Evolutionary conservation across 2,329 filamentous ascomycete species (phyloP).

Genomic region (Lasiodiplodia citricola): DNA sequence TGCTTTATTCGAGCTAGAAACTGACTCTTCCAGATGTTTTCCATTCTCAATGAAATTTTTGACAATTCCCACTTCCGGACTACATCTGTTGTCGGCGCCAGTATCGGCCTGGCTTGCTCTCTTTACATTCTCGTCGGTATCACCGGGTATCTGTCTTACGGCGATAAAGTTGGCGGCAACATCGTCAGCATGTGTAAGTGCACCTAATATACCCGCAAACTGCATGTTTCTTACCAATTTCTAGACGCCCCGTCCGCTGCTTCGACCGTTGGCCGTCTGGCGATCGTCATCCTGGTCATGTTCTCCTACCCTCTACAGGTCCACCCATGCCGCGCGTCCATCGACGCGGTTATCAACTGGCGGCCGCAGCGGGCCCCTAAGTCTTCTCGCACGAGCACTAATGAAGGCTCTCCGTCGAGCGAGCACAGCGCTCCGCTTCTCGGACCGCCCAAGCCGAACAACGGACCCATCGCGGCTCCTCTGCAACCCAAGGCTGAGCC

Average conservation of each 20-base stretch:
- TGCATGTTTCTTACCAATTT: background rate
- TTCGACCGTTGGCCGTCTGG: constrained; percentile 90
- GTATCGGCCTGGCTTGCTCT: constrained; percentile 84
- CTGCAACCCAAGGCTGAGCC: constrained; percentile 43
- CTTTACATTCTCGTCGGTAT: constrained; percentile 92
- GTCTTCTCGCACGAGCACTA: constrained; percentile 12
- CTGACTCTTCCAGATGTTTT: constrained; percentile 78
- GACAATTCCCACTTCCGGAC: constrained; percentile 82
- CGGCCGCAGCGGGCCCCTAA: constrained; percentile 59
- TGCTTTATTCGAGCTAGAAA: background rate
- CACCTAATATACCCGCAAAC: constrained; percentile 61
- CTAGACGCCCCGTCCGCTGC: constrained; percentile 70
- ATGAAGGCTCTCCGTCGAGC: constrained; percentile 43
- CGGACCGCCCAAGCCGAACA: constrained; percentile 30
- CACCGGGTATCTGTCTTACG: constrained; percentile 95
- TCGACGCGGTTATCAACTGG: constrained; percentile 95
- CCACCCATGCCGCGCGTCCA: constrained; percentile 92
- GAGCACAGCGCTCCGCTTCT: constrained; percentile 47
- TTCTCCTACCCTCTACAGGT: constrained; percentile 96
- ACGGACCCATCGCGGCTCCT: constrained; percentile 4
- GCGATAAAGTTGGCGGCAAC: constrained; percentile 86
- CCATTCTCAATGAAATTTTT: constrained; percentile 91
- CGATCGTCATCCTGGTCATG: constrained; percentile 93
- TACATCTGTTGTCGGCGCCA: constrained; percentile 77
- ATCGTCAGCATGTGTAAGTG: constrained; percentile 75